Base-by-base conservation (phyloP, 2,329 filamentous ascomycete genomes). In the Cryphonectria radicalis region DNA sequence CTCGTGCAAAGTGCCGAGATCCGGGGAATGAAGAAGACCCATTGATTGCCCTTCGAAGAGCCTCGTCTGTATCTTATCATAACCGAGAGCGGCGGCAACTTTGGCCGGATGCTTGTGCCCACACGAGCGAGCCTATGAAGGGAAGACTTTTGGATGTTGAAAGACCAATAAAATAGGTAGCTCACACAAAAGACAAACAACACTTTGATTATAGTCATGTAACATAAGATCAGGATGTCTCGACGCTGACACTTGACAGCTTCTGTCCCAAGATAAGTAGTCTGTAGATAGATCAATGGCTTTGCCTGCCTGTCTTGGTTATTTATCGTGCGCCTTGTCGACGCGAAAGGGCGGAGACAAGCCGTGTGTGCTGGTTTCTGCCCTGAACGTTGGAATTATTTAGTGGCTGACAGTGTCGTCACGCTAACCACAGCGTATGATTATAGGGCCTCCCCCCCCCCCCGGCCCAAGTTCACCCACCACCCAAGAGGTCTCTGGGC, bases 1-100 rank as follows among this genome's bases (percentile, higher is more conserved):
- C 55, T 35, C 17, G 25, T 59, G 25, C 55, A 32, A 57, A 59
- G 55, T 32, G 55, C 55, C 55, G 55, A 59, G 55, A 59, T 59
- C 55, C 55, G 28, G 55, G 4, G 28, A 13, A 37, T 37, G n/a
- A 59, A 32, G n/a, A 59, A 59, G 55, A 19, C 25, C 55, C 13
- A 28, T 25, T 28, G 17, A 32, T 32, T 32, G 37, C 37, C 55
- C 55, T 19, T 59, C 25, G 55, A 59, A 59, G 46, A 50, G 46
- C 25, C 28, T 35, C 32, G 55, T 59, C 25, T 59, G 55, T 8
- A 32, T 19, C 28, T 14, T 10, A 8, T 32, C 25, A 32, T 28
- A 8, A n/a, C 19, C 7, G 22, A 40, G 37, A 40, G 37, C 37
- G 17, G 43, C 17, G 46, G 46, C 7, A n/a, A 11, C 46, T 13